These are phyloP conservation scores for Podaxis mareebaensis DNA, from an alignment of 768 basidiomycete species.

Conservation along the genomic window DNA sequence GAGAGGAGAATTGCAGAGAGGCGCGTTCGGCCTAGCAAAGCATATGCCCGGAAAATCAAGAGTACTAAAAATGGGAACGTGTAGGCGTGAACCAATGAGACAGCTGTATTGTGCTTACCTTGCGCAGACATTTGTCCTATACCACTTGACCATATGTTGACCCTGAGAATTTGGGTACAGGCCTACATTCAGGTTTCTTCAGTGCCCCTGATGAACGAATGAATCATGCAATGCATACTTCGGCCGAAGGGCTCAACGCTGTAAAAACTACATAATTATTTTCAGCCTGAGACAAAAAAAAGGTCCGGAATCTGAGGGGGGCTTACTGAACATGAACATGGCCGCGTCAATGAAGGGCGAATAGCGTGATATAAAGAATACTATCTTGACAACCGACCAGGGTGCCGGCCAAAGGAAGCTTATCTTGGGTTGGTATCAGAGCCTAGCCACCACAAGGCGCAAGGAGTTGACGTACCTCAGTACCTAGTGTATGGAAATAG, in stretches of 20 bases:
- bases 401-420: conserved; percentile 1
- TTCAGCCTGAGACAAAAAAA: background rate
- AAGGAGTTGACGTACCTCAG: background rate
- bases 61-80: background rate
- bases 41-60: background rate
- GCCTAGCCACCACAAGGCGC: background rate
- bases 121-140: background rate
- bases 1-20: background rate
- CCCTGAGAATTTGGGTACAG: background rate
- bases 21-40: background rate
- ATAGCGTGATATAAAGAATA: conserved; percentile 4
- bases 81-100: background rate
- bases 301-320: background rate
- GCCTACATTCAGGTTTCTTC: background rate
- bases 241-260: background rate
- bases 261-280: background rate
- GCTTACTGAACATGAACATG: background rate
- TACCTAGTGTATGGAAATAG: background rate
- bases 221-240: background rate
- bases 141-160: background rate
- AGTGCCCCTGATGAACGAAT: background rate
- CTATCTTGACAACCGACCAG: conserved; percentile 1
- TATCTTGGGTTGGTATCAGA: background rate
- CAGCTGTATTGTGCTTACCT: background rate
- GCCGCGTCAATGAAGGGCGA: conserved; percentile 4